A percentile compares a stretch with the other conserved stretches of the same genome.
These are phyloP conservation scores for Claviceps digitariae DNA, from an alignment of 2,329 filamentous ascomycete genomes.

Conservation along the genomic window DNA sequence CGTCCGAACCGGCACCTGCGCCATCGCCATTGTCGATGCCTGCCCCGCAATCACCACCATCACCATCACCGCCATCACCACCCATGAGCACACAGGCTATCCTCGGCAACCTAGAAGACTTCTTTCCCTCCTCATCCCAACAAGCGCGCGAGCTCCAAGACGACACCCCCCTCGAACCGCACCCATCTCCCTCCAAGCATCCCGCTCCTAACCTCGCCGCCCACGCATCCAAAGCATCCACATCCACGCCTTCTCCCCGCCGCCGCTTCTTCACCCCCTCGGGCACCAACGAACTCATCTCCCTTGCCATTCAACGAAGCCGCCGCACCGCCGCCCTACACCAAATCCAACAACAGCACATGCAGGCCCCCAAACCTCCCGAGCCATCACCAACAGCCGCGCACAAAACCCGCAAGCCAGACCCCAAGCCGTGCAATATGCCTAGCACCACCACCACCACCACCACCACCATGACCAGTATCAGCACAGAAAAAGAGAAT, in stretches of 20 bases:
- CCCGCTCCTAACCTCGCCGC: background rate
- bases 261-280: slow-evolving; percentile 25
- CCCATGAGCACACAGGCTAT: slow-evolving; percentile 38
- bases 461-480: background rate
- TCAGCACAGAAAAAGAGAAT: slow-evolving; percentile 15
- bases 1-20: background rate
- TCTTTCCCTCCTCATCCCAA: slow-evolving; percentile 44
- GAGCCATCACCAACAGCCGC: background rate
- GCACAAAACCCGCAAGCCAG: background rate
- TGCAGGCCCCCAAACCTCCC: slow-evolving; percentile 3
- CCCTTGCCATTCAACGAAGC: slow-evolving; percentile 22
- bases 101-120: slow-evolving; percentile 37
- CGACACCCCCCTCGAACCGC: slow-evolving; percentile 7
- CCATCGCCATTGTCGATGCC: background rate
- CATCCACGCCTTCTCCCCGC: slow-evolving; percentile 8
- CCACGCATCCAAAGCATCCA: slow-evolving; percentile 4
- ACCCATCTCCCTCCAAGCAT: background rate
- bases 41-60: slow-evolving; percentile 4
- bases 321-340: slow-evolving; percentile 20
- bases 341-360: slow-evolving; percentile 11
- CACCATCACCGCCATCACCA: slow-evolving; percentile 10
- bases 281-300: slow-evolving; percentile 20
- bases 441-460: background rate
- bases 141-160: slow-evolving; percentile 39
- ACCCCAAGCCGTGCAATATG: background rate